phyloP scores from a whole-genome alignment of 257 asterid species.

The Fraxinus excelsior region DNA sequence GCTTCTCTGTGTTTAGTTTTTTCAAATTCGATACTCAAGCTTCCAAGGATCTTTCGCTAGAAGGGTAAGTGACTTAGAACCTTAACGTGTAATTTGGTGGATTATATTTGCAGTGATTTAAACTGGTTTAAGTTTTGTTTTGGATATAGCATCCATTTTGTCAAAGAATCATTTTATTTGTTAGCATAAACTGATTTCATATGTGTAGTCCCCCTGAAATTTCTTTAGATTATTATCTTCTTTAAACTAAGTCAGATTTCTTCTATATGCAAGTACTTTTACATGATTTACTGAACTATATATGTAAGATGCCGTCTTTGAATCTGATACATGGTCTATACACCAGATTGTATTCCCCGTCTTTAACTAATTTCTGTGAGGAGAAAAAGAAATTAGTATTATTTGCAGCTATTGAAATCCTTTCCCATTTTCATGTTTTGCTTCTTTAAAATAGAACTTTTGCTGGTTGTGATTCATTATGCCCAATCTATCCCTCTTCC shows the following conservation, averaged over 20 bases:
- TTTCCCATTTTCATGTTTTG: not conserved
- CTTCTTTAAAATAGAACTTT: not conserved
- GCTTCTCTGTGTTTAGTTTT: not conserved
- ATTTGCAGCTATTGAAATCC: not conserved
- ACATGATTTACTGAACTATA: not conserved
- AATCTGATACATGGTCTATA: not conserved
- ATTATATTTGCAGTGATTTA: slow-evolving; percentile 10
- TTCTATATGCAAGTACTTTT: not conserved
- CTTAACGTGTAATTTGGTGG: not conserved
- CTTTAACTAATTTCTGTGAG: not conserved
- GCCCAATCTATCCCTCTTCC: not conserved
- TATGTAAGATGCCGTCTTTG: not conserved
- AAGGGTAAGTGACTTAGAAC: slow-evolving; percentile 5
- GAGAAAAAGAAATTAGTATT: not conserved
- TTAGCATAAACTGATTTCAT: not conserved
- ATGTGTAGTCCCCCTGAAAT: not conserved
- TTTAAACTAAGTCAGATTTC: not conserved
- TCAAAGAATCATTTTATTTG: not conserved
- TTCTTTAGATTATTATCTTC: not conserved
- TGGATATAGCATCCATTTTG: not conserved
- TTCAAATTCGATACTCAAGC: not conserved
- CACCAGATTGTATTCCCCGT: not conserved
- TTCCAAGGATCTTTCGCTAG: not conserved
- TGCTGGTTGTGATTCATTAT: not conserved
- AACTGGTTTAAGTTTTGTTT: slow-evolving; percentile 15